phyloP scores from a whole-genome alignment of 2,329 filamentous ascomycete genomes.

The Hypoxylon rubiginosum region DNA sequence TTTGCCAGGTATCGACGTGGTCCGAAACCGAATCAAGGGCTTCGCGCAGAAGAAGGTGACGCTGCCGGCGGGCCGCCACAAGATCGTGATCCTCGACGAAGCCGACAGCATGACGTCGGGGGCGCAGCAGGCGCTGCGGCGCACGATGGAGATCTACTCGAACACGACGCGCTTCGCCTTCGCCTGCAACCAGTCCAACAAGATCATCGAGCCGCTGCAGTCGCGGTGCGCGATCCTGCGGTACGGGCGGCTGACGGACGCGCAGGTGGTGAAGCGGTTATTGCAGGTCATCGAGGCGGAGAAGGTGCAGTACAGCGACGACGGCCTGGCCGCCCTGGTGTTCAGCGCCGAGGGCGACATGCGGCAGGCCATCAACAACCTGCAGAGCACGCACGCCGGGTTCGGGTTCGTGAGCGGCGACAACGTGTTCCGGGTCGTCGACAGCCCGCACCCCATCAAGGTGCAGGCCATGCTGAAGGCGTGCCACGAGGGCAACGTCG shows the following conservation, averaged over 20 bases:
- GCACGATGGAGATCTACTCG: slow-evolving; percentile 99
- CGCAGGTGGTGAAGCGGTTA: slow-evolving; percentile 89
- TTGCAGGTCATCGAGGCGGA: slow-evolving; percentile 95
- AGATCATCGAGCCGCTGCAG: slow-evolving; percentile 99
- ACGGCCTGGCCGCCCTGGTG: slow-evolving; percentile 93
- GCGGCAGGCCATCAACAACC: slow-evolving; percentile 98
- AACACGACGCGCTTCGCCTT: slow-evolving; percentile 97
- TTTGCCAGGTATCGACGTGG: slow-evolving; percentile 86
- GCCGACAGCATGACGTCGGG: slow-evolving; percentile 98
- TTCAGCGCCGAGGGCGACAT: slow-evolving; percentile 99
- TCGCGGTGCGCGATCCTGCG: slow-evolving; percentile 96
- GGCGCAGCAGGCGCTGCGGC: slow-evolving; percentile 91
- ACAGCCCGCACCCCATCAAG: slow-evolving; percentile 97
- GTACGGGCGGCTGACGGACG: slow-evolving; percentile 92
- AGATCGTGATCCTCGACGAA: slow-evolving; percentile 97
- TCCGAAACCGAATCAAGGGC: slow-evolving; percentile 96
- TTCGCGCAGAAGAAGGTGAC: slow-evolving; percentile 99
- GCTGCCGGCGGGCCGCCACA: slow-evolving; percentile 88
- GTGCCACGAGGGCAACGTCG: slow-evolving; percentile 92
- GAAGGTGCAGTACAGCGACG: slow-evolving; percentile 89
- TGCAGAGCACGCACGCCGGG: slow-evolving; percentile 92
- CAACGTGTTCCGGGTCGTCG: slow-evolving; percentile 98
- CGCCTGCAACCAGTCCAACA: slow-evolving; percentile 98
- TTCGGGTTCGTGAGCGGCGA: slow-evolving; percentile 98
- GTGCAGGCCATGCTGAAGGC: slow-evolving; percentile 99